Evolutionary conservation across 306 rosid species (phyloP).

Genomic region (Cercis canadensis): DNA sequence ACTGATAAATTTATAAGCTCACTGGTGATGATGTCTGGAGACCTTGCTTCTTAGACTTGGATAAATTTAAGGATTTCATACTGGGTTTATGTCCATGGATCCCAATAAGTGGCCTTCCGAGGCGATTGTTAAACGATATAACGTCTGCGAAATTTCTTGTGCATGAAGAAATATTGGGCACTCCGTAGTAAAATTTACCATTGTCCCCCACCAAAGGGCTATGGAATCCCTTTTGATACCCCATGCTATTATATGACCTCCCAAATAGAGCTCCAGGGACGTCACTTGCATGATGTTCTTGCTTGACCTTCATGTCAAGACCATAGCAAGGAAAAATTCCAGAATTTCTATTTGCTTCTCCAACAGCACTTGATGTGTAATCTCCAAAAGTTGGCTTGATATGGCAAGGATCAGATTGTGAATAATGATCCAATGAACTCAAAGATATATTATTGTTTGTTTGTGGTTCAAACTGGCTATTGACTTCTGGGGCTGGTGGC

Average conservation of each 20-base stretch:
- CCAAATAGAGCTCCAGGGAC: conserved; percentile 32
- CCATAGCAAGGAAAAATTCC: conserved; percentile 37
- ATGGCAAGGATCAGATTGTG: conserved; percentile 38
- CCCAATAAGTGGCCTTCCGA: conserved; percentile 61
- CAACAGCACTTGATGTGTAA: conserved; percentile 28
- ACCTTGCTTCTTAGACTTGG: conserved; percentile 66
- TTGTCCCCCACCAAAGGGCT: conserved; percentile 38
- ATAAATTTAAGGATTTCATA: conserved; percentile 45
- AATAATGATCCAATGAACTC: conserved; percentile 48
- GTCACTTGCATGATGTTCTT: conserved; percentile 45
- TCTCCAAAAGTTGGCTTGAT: conserved; percentile 48
- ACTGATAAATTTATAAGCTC: background rate
- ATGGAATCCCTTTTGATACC: conserved; percentile 51
- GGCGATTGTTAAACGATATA: conserved; percentile 60
- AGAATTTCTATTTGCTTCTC: conserved; percentile 30
- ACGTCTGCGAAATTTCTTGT: conserved; percentile 65
- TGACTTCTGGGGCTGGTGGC: conserved; percentile 66
- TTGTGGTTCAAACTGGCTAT: conserved; percentile 56
- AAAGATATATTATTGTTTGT: conserved; percentile 39
- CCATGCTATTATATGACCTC: conserved; percentile 42
- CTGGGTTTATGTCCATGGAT: conserved; percentile 51
- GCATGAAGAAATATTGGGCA: conserved; percentile 54
- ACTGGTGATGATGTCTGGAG: conserved; percentile 61
- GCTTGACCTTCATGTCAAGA: conserved; percentile 48
- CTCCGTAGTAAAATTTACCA: conserved; percentile 45